Evolutionary conservation across 495 filamentous ascomycete genomes (phyloP), one percentile per base, ranked within the genome.

Genomic region (Margaritispora aquatica): DNA sequence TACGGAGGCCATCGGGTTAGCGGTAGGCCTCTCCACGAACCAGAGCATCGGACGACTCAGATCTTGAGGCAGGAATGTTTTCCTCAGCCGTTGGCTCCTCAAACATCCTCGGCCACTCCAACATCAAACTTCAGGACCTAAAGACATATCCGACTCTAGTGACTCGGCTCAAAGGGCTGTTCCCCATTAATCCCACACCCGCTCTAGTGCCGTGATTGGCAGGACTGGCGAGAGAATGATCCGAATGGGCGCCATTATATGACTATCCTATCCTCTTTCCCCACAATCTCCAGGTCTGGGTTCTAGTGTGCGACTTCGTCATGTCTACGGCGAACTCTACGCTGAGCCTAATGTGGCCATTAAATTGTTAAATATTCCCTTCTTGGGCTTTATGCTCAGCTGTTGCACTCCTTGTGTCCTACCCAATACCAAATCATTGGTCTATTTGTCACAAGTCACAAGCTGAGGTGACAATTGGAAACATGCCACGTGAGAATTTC

Each of bases 1-100:
- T 52, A 15, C 50, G 50, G 27, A 27, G 50, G 24, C 22, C 50
- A 52, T 29, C 50, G 50, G 50, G 27, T 26, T 52, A 52, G 50
- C 50, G 50, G 50, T 26, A 29, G 22, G 13, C 50, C 24, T 29
- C 50, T 52, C 24, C 24, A 52, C 50, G 50, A 52, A 29, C 50
- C 50, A 51, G 4, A 51, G 11, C 4, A 3, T 11, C 24, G 27
- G 15, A 29, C 17, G 23, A 11, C 48, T 51, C n/a, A 15, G 27
- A n/a, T 21, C 24, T 52, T 17, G 23, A 26, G 21, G 19, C 24
- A 26, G 50, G 24, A 52, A 29, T 44, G 38, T n/a, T 15, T 7
- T 34, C 29, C 29, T 34, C 13, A 13, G 29, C 5, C 5, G 29
- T 13, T 44, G 4, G 11, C 38, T 44, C 38, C 2, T 44, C 38